A percentile compares a stretch with the other conserved stretches of the same genome.
These are phyloP conservation scores for Fusarium veterinarium DNA, from an alignment of 2,329 filamentous ascomycete species.

Conservation along the genomic window DNA sequence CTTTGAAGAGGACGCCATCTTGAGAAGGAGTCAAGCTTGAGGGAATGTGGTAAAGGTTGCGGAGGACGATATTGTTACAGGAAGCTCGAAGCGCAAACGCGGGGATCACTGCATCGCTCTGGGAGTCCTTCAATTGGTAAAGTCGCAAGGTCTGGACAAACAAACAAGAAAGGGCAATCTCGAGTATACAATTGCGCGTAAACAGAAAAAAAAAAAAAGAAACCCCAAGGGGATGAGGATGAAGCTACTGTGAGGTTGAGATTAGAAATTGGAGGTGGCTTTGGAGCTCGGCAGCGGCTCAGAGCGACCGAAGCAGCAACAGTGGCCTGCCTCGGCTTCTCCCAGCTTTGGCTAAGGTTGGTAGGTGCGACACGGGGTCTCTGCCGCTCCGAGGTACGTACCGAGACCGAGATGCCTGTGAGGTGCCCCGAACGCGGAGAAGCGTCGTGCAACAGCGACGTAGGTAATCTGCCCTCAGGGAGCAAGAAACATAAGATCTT, in stretches of 20 bases:
- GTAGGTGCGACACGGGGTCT: conserved; percentile 18
- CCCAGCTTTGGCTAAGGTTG: conserved; percentile 6
- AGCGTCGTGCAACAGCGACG: not conserved
- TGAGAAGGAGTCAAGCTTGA: conserved; percentile 1
- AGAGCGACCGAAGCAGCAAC: conserved; percentile 28
- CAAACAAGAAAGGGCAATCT: not conserved
- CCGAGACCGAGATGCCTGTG: conserved; percentile 16
- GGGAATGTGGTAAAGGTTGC: not conserved
- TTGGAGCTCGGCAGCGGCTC: conserved; percentile 37
- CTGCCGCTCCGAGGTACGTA: conserved; percentile 34
- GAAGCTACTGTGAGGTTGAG: conserved; percentile 21
- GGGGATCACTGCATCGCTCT: conserved; percentile 34
- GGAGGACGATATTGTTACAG: conserved; percentile 17
- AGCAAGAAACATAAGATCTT: not conserved
- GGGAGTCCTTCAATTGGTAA: not conserved
- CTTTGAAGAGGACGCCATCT: conserved; percentile 48
- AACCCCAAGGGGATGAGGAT: conserved; percentile 7
- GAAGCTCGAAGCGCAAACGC: conserved; percentile 33
- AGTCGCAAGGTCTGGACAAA: not conserved
- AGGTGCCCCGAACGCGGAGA: conserved; percentile 7
- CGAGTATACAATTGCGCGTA: conserved; percentile 8
- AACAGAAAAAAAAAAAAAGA: conserved; percentile 4
- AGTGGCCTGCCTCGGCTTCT: conserved; percentile 42
- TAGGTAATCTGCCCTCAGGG: not conserved
- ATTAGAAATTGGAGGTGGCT: conserved; percentile 31